phyloP scores from a whole-genome alignment of 805 yeast genomes.

The Kodamaea laetipori region DNA sequence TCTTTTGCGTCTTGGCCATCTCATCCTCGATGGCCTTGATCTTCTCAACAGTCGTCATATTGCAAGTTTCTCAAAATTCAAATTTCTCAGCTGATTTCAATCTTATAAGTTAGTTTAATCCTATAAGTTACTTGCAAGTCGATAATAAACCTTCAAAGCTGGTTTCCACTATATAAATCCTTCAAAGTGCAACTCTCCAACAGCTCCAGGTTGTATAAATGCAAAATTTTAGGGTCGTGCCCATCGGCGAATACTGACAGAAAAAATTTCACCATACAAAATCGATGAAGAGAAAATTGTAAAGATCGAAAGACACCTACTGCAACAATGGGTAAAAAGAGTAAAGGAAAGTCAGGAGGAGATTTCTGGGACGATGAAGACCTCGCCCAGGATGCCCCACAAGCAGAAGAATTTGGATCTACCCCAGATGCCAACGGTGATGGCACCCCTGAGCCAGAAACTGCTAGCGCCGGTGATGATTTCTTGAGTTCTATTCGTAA shows the following conservation, averaged over 20 bases:
- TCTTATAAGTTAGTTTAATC: too few relatives aligned
- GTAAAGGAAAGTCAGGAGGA: conserved; percentile 59
- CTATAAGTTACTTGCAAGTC: too few relatives aligned
- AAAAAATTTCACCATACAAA: conserved; percentile 18
- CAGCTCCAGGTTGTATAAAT: neutral
- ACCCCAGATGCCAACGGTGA: conserved; percentile 35
- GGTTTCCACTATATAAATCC: too few relatives aligned
- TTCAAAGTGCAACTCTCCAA: neutral
- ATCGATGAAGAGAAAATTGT: neutral
- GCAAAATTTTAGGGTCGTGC: conserved; percentile 18
- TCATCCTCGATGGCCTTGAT: conserved; percentile 92
- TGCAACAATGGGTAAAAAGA: conserved; percentile 54
- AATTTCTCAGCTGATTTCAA: too few relatives aligned
- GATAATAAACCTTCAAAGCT: too few relatives aligned
- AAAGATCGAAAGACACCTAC: neutral
- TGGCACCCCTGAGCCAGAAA: conserved; percentile 20
- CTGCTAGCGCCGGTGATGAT: conserved; percentile 45
- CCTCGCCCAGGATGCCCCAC: conserved; percentile 41
- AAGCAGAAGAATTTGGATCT: conserved; percentile 37
- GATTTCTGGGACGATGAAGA: conserved; percentile 85
- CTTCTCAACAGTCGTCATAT: conserved; percentile 53
- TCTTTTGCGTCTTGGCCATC: conserved; percentile 97
- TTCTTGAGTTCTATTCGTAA: conserved; percentile 82
- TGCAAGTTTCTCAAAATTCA: neutral
- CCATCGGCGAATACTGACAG: conserved; percentile 15